Conservation (phyloP, 805 yeast species). For the Yamadazyma philogaea region DNA sequence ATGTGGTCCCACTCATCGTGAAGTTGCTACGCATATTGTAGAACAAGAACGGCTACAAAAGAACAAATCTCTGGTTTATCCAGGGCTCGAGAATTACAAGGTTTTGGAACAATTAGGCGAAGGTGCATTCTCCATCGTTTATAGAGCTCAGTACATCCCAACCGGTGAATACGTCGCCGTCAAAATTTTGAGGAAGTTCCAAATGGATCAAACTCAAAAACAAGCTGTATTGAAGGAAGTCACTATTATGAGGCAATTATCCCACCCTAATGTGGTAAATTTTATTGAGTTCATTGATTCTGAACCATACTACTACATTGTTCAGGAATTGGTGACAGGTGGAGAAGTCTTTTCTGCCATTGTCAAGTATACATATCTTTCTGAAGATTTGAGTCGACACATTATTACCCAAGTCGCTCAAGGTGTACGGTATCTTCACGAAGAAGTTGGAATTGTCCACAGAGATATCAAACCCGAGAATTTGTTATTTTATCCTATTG, state of each 20-base stretch:
- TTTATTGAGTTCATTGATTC: conserved; percentile 67
- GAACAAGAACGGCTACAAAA: conserved; percentile 31
- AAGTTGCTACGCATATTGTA: conserved; percentile 33
- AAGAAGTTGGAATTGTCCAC: conserved; percentile 73
- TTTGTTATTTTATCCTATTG: conserved; percentile 61
- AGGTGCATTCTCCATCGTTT: conserved; percentile 79
- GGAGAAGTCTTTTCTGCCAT: conserved; percentile 74
- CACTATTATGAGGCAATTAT: conserved; percentile 64
- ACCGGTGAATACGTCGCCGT: conserved; percentile 47
- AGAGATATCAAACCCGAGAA: conserved; percentile 84
- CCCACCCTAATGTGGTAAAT: conserved; percentile 61
- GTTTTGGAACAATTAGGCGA: conserved; percentile 62
- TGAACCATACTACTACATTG: conserved; percentile 57
- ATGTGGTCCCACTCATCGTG: conserved; percentile 16
- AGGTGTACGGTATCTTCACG: conserved; percentile 68
- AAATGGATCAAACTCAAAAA: conserved; percentile 58
- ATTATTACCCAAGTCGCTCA: conserved; percentile 60
- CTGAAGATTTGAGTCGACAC: conserved; percentile 63
- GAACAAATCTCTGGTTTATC: conserved; percentile 26
- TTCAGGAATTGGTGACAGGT: conserved; percentile 72
- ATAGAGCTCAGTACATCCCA: conserved; percentile 48
- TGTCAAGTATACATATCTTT: conserved; percentile 62
- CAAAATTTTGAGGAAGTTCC: conserved; percentile 64
- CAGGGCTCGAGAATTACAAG: conserved; percentile 41
- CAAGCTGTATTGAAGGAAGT: conserved; percentile 79